Evolutionary conservation across 305 asterid species (phyloP).

Genomic region (Andrographis paniculata): DNA sequence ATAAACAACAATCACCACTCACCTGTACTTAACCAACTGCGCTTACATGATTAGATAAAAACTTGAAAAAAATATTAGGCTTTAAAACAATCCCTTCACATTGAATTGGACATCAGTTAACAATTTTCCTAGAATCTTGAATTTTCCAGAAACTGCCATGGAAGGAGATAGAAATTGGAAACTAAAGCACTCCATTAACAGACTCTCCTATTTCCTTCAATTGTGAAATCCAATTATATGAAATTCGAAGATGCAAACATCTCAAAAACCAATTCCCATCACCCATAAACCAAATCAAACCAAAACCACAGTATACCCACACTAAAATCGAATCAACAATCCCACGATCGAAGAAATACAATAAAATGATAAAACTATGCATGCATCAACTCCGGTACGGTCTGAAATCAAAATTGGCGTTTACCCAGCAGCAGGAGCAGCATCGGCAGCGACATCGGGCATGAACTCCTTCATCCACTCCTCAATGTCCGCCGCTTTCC

Average conservation of each 20-base stretch:
- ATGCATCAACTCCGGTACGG: conserved; percentile 13
- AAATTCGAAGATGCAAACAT: neutral
- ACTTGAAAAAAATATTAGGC: too few relatives aligned
- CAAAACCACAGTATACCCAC: neutral
- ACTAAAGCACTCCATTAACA: neutral
- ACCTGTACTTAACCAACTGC: neutral
- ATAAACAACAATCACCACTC: neutral
- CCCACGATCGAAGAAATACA: too few relatives aligned
- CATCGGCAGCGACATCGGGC: conserved; percentile 21
- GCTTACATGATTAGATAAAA: too few relatives aligned
- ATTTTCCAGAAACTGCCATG: too few relatives aligned
- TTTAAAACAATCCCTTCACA: too few relatives aligned
- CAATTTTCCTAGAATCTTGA: too few relatives aligned
- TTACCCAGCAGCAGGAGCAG: conserved; percentile 21
- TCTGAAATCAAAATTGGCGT: neutral
- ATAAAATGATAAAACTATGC: conserved; percentile 5
- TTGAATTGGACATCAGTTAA: too few relatives aligned
- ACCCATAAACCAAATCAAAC: conserved; percentile 2
- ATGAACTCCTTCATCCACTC: conserved; percentile 24
- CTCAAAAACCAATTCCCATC: neutral
- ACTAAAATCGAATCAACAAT: conserved; percentile 1
- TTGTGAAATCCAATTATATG: neutral
- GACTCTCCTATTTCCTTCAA: neutral
- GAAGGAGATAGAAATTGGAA: too few relatives aligned
- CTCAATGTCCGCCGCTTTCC: conserved; percentile 17